Base-by-base conservation (phyloP, 305 asterid species). In the Solanum hybrid region DNA sequence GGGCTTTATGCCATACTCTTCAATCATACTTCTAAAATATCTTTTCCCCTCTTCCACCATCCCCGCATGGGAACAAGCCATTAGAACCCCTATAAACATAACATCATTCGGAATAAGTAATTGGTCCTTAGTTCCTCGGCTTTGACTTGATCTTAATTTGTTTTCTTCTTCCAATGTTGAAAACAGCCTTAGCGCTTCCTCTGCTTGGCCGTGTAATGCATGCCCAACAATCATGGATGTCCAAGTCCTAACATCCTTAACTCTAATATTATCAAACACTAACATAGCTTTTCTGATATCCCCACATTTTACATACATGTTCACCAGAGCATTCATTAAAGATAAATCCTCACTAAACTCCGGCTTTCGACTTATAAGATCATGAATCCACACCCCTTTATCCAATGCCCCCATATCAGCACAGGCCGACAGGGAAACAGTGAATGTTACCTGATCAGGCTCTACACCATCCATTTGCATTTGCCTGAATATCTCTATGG, bases 31-130 rank as follows among this genome's bases (percentile, higher is more conserved):
- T n/a, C 76, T 84, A 87, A 94, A 95, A 40, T 92, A 16, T 20
- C 35, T 78, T 56, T 87, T 78, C n/a, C 97, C 98, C 75, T 93
- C 94, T 9, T 91, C 79, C 35, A 95, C 92, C 60, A 89, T 89
- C 16, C 98, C 96, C 13, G 91, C 92, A 13, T 95, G 96, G 29
- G 93, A 78, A 56, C 97, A 96, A 34, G 94, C 96, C 69, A 94
- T 93, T 35, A 94, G 78, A 51, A 94, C 93, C 7, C 94, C 95
- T 2, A 92, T 78, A 81, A 94, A 93, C 2, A 95, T 94, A 5
- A 95, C 94, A 66, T 91, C 94, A 66, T 94, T 94, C 11, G 97
- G 96, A 6, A 42, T 14, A 24, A 93, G 91, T 84, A 94, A 94
- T 73, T 80, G 22, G 17, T 90, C 80, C 64, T 85, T 56, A 42